These are phyloP conservation scores for Caryopteris hybrid DNA, from an alignment of 305 asterid species.

Conservation along the genomic window DNA sequence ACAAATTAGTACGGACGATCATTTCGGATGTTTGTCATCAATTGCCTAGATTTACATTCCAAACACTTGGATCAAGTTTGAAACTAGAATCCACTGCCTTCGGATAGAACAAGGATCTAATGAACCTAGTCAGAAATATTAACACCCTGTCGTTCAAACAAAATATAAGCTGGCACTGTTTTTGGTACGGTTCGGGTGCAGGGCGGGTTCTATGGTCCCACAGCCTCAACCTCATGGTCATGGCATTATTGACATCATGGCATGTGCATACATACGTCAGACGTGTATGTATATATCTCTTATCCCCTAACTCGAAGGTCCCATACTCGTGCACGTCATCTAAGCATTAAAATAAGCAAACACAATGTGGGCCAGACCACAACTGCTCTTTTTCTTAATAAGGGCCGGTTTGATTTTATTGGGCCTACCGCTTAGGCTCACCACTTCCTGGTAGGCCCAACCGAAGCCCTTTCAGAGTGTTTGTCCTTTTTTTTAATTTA, in stretches of 20 bases:
- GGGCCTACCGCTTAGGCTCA: slow-evolving; percentile 8
- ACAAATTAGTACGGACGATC: too few species aligned
- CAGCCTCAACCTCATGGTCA: background rate
- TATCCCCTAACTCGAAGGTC: background rate
- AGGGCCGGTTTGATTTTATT: slow-evolving; percentile 17
- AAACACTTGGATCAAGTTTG: too few species aligned
- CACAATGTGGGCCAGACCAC: slow-evolving; percentile 15
- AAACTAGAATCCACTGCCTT: too few species aligned
- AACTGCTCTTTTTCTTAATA: slow-evolving; percentile 9
- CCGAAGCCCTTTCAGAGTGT: background rate
- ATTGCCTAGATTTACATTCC: too few species aligned
- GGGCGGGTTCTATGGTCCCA: slow-evolving; percentile 15
- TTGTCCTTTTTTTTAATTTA: too few species aligned
- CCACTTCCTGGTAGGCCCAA: slow-evolving; percentile 7
- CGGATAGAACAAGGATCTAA: too few species aligned
- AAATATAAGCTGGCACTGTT: background rate
- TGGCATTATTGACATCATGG: background rate
- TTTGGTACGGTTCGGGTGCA: too few species aligned
- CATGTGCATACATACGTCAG: slow-evolving; percentile 3
- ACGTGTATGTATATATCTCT: background rate
- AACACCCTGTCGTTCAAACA: background rate
- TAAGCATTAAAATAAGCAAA: background rate
- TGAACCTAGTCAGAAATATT: too few species aligned
- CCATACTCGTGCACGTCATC: slow-evolving; percentile 24
- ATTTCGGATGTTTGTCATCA: too few species aligned